phyloP scores from a whole-genome alignment of 2,329 filamentous ascomycete genomes.

The Cadophora sp. region DNA sequence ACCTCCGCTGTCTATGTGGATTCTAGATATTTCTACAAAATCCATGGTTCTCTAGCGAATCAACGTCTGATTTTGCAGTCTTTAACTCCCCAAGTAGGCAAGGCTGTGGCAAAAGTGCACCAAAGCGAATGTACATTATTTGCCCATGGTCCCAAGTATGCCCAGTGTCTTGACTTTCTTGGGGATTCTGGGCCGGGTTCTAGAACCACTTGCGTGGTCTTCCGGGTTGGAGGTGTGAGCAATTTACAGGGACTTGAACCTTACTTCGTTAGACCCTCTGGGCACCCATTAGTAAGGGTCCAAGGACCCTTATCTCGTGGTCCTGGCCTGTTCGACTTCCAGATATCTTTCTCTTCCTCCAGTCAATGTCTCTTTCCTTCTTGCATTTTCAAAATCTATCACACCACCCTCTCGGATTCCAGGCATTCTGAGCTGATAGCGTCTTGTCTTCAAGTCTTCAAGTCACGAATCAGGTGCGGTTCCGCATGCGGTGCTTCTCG shows the following conservation, averaged over 20 bases:
- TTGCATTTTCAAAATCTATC: not conserved
- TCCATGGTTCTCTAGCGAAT: no score
- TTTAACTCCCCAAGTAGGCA: no score
- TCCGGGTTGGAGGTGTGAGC: not conserved
- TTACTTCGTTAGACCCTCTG: not conserved
- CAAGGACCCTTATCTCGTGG: not conserved
- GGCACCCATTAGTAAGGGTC: not conserved
- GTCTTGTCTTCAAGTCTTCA: no score
- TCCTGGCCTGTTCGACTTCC: not conserved
- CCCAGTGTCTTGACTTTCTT: not conserved
- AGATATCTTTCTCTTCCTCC: not conserved
- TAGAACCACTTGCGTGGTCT: conserved; percentile 1
- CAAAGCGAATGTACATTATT: no score
- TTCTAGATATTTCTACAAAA: no score
- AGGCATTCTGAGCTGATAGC: no score
- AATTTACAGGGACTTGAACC: not conserved
- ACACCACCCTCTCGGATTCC: no score
- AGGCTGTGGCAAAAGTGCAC: no score
- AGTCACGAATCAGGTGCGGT: not conserved
- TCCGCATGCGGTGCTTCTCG: not conserved
- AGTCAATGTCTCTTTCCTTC: not conserved
- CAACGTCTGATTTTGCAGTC: no score
- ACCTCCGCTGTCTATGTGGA: no score
- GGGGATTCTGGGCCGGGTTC: not conserved
- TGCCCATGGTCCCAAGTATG: no score